Evolutionary conservation across 2,329 filamentous ascomycete species (phyloP).

Genomic region (Eutypella sp.): DNA sequence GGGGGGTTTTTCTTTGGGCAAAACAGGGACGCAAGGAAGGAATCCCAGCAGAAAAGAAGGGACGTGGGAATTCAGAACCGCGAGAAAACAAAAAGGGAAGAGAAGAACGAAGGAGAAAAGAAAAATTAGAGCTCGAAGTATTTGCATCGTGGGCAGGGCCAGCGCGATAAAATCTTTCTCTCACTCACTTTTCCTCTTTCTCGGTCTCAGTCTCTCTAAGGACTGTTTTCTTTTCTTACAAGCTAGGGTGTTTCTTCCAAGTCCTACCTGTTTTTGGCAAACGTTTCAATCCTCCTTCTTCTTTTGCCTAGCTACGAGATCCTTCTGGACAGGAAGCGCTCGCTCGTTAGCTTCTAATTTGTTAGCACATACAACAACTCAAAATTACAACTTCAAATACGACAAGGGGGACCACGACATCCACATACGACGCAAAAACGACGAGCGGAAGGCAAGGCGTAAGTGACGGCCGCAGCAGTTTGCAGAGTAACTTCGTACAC

Average conservation of each 20-base stretch:
- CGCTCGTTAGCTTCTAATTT: not conserved
- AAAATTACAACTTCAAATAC: not conserved
- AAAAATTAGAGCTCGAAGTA: slow-evolving; percentile 10
- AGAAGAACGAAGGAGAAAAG: too few species aligned
- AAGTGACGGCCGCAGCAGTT: not conserved
- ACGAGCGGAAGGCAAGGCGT: not conserved
- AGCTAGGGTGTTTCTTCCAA: too few species aligned
- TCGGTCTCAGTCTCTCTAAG: too few species aligned
- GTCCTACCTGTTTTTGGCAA: too few species aligned
- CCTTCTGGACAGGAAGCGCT: too few species aligned
- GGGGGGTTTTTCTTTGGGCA: slow-evolving; percentile 2
- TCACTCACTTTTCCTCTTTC: slow-evolving; percentile 8
- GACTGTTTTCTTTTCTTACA: too few species aligned
- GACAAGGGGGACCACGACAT: not conserved
- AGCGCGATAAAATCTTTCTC: slow-evolving; percentile 16
- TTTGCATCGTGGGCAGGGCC: slow-evolving; percentile 21
- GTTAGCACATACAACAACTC: not conserved
- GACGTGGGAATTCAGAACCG: too few species aligned
- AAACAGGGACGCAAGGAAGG: too few species aligned
- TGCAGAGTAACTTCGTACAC: not conserved
- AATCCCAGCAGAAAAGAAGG: not conserved
- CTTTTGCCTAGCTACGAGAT: too few species aligned
- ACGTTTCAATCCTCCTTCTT: too few species aligned
- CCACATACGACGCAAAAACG: not conserved
- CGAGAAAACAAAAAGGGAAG: not conserved